Percentiles rank a stretch among this genome's conserved stretches.
Conservation (phyloP, 1,139 yeast species). For the Diutina pseudorugosa region DNA sequence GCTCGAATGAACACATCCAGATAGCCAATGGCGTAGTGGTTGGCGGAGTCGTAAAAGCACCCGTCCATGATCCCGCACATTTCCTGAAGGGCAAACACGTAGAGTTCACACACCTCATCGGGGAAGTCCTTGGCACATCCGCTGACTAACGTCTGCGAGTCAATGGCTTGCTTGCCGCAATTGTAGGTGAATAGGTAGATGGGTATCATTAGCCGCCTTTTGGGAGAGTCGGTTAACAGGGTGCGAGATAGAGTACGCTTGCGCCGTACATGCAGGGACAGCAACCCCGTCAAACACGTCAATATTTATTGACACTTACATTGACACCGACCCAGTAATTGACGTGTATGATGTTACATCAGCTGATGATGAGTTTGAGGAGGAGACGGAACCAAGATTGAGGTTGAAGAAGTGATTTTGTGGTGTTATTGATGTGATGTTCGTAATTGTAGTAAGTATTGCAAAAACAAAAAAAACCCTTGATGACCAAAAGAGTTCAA, state of each 20-base stretch:
- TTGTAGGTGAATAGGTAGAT: slow-evolving; percentile 29
- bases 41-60: slow-evolving; percentile 29
- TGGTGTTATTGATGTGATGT: too few relatives aligned
- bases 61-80: slow-evolving; percentile 55
- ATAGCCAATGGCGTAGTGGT: slow-evolving; percentile 27
- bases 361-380: too few relatives aligned
- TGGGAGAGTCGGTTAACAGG: neutral
- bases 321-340: neutral
- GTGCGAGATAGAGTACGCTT: neutral
- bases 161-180: slow-evolving; percentile 19
- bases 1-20: slow-evolving; percentile 28
- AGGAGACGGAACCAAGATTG: too few relatives aligned
- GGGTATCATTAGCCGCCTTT: slow-evolving; percentile 7
- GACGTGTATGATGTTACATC: neutral
- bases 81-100: slow-evolving; percentile 70
- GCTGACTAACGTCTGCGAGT: slow-evolving; percentile 14
- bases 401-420: too few relatives aligned
- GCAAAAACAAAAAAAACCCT: too few relatives aligned
- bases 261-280: neutral
- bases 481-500: too few relatives aligned
- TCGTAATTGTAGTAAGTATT: too few relatives aligned
- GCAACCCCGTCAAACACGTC: neutral
- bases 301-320: too few relatives aligned
- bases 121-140: slow-evolving; percentile 21
- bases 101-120: slow-evolving; percentile 26